Evolutionary conservation across 192 early-diverging fungal species (phyloP).

Genomic region (Piromyces sp.): DNA sequence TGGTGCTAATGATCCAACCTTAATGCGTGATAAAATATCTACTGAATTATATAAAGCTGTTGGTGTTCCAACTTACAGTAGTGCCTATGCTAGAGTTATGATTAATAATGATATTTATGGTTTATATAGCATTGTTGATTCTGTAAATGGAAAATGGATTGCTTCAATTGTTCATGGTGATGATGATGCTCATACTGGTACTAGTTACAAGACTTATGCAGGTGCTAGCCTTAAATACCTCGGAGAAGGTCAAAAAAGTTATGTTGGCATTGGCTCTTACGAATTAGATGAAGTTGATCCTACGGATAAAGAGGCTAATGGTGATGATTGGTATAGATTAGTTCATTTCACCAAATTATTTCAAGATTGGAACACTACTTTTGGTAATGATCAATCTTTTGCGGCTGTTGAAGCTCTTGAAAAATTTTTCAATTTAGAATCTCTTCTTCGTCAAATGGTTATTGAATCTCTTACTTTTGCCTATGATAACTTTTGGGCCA

Average conservation of each 20-base stretch:
- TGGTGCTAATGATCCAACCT: neutral
- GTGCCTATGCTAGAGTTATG: neutral
- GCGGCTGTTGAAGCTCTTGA: neutral
- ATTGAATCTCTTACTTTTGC: neutral
- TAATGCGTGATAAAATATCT: neutral
- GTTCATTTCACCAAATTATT: neutral
- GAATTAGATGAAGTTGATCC: neutral
- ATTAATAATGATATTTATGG: neutral
- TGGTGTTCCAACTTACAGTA: neutral
- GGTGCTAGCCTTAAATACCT: neutral
- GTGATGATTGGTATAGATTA: neutral
- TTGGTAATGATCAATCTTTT: neutral
- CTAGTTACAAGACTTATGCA: neutral
- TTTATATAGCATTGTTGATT: neutral
- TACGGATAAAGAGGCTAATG: neutral
- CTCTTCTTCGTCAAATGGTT: neutral
- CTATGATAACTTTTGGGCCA: neutral
- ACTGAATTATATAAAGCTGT: neutral
- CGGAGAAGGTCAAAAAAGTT: neutral
- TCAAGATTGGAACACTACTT: neutral
- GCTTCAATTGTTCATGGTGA: neutral
- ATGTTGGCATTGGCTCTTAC: neutral
- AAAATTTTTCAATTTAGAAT: neutral
- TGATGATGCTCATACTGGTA: neutral
- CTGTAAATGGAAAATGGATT: neutral